Conservation (phyloP, 202 grass and related monocot genomes). For the Panicum hallii region DNA sequence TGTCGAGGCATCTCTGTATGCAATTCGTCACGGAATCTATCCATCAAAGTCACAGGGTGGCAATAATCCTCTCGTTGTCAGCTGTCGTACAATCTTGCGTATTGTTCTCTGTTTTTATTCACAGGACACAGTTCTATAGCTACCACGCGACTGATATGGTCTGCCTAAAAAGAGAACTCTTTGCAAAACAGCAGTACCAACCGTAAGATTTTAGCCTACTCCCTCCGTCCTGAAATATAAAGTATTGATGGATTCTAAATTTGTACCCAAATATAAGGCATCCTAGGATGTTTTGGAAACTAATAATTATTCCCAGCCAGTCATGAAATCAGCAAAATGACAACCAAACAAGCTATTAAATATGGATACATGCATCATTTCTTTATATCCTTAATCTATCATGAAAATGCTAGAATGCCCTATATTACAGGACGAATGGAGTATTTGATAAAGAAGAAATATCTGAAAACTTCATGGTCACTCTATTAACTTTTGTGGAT, state of each 20-base stretch:
- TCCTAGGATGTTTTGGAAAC: too few species aligned
- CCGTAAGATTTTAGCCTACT: constrained; percentile 33
- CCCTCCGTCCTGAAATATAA: too few species aligned
- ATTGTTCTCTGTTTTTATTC: constrained; percentile 20
- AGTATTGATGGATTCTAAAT: too few species aligned
- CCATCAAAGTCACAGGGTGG: constrained; percentile 24
- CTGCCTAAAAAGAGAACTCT: constrained; percentile 9
- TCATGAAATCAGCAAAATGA: too few species aligned
- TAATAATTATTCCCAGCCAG: too few species aligned
- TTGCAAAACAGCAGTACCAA: constrained; percentile 2
- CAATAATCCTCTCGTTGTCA: constrained; percentile 25
- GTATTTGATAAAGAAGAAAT: constrained; percentile 31
- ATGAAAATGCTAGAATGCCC: too few species aligned
- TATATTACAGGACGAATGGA: too few species aligned
- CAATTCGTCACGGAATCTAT: constrained; percentile 39
- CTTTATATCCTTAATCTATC: too few species aligned
- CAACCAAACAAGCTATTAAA: too few species aligned
- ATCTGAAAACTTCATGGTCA: neutral
- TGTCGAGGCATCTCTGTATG: constrained; percentile 11
- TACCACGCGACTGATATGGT: neutral
- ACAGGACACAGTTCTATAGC: constrained; percentile 25
- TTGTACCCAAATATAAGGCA: too few species aligned
- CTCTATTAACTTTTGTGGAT: neutral
- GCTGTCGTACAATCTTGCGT: constrained; percentile 29
- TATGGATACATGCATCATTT: too few species aligned